Conservation (phyloP, 176 grass and related monocot species). For the Secale cereale region DNA sequence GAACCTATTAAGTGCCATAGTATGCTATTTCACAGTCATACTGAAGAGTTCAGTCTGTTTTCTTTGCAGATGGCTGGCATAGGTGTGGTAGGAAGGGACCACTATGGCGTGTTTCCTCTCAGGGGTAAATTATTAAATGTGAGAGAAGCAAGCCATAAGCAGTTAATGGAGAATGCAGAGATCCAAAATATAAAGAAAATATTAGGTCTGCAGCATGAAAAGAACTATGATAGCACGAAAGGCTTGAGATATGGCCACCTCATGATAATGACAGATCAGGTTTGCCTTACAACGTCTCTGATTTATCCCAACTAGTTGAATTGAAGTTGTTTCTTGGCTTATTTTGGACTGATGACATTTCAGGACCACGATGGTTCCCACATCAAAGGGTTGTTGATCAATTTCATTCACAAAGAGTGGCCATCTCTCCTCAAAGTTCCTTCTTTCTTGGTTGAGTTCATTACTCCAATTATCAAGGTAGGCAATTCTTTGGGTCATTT, state of each 20-base stretch:
- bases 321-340: background rate
- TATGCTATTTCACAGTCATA: background rate
- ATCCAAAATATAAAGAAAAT: conserved; percentile 92
- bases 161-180: conserved; percentile 84
- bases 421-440: conserved; percentile 82
- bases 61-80: conserved; percentile 77
- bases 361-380: conserved; percentile 94
- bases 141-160: conserved; percentile 78
- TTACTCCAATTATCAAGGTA: conserved; percentile 92
- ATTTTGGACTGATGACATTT: background rate
- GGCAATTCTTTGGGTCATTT: background rate
- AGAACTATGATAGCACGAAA: conserved; percentile 62
- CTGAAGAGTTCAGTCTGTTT: background rate
- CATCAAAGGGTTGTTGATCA: conserved; percentile 87
- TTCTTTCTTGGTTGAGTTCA: conserved; percentile 86
- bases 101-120: conserved; percentile 90
- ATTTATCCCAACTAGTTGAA: background rate
- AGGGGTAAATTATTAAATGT: conserved; percentile 90
- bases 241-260: conserved; percentile 95
- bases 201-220: conserved; percentile 85
- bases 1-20: background rate
- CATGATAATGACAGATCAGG: conserved; percentile 99
- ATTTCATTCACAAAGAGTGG: conserved; percentile 88
- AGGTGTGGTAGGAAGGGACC: conserved; percentile 61
- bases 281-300: conserved; percentile 4